Base-by-base conservation (phyloP, 2,329 filamentous ascomycete species). In the Aspergillus sp. region DNA sequence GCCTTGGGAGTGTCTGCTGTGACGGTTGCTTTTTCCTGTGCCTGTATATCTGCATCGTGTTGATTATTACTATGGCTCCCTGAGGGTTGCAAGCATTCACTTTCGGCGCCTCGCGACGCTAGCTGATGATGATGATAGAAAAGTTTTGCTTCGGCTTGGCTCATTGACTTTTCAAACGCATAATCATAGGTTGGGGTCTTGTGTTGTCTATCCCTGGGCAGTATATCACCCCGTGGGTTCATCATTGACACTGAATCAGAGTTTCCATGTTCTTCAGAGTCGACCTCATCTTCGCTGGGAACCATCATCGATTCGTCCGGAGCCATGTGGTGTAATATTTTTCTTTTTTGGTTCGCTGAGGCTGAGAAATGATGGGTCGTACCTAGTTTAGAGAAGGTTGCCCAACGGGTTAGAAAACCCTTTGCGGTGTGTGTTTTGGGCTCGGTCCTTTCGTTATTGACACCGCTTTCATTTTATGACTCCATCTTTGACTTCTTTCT, bases 141-240 rank as follows among this genome's bases (percentile, higher is more conserved):
- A 52, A 96, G 78, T 68, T 95, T 97, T 49, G 91, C 88, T 65
- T 98, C 93, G 28, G 87, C 84, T 66, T 95, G 89, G 61, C 85
- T 94, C 82, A 95, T 86, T 61, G 91, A 87, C 60, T 93, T 94
- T 69, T 98, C 93, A 45, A 88, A 86, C 44, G 91, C 85, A 60
- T 91, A 88, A 67, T 96, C 90, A 70, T 94, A 96, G 63, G 89
- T 94, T 19, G 90, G 87, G 6, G 89, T 95, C 63, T 83, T 84
- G 48, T 75, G 71, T 61, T 80, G 76, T 36, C 59, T 61, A 50
- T 71, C 70, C 53, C 68, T 60, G 35, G 67, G 60, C 26, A 70
- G 59, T 32, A 70, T 58, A 28, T 60, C 57, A 9, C 52, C 49
- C 3, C 49, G 28, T 19, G 46, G 41, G 19, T 51, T 38, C 39